These are phyloP conservation scores for Botrytis pseudocinerea DNA, from an alignment of 2,329 filamentous ascomycete species.

Conservation along the genomic window DNA sequence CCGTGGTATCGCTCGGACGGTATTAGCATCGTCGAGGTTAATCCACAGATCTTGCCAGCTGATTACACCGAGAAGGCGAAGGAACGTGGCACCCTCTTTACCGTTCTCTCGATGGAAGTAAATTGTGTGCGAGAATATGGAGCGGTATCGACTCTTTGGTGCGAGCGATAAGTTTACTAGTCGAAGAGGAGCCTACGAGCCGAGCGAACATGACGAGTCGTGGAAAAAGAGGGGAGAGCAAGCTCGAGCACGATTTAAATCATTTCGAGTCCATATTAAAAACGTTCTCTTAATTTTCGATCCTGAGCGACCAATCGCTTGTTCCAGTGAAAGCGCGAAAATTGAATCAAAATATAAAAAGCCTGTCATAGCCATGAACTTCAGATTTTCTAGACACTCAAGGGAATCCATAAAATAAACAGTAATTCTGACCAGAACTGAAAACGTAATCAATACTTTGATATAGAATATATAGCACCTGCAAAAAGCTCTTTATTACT, in stretches of 20 bases:
- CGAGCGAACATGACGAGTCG: background rate
- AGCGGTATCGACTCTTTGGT: background rate
- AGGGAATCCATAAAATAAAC: background rate
- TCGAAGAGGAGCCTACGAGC: too few relatives aligned
- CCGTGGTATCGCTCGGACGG: accelerated
- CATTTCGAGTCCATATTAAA: too few relatives aligned
- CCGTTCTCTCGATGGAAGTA: background rate
- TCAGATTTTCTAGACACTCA: background rate
- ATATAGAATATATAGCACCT: background rate
- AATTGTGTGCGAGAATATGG: background rate
- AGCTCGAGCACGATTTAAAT: background rate
- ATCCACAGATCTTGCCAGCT: background rate
- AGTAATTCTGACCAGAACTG: background rate
- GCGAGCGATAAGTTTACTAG: background rate
- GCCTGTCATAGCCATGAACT: background rate
- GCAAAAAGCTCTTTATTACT: background rate
- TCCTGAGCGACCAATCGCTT: background rate
- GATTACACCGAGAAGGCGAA: background rate
- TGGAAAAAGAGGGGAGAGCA: background rate
- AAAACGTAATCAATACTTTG: background rate
- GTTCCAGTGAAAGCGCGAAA: background rate
- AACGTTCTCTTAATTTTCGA: background rate
- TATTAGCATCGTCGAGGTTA: background rate
- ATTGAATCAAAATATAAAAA: background rate
- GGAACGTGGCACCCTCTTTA: accelerated